These are phyloP conservation scores for Sugiyamaella neomexicana DNA, from an alignment of 1,139 yeast species.

Conservation along the genomic window DNA sequence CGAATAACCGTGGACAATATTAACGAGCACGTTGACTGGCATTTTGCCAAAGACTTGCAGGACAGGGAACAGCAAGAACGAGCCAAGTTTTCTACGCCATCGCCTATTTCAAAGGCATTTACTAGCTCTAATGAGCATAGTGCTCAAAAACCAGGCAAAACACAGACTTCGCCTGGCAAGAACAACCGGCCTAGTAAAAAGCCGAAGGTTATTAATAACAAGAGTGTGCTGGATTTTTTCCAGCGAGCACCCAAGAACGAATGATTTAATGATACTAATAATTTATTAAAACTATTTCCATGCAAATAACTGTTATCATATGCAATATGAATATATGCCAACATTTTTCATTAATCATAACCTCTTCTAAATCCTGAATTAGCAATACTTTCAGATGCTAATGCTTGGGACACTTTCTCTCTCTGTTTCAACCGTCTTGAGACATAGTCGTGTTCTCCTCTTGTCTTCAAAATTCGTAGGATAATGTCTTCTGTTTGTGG, in stretches of 20 bases:
- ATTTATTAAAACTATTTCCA: neutral
- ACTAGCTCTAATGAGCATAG: neutral
- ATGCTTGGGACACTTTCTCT: slow-evolving; percentile 59
- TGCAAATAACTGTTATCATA: slow-evolving; percentile 10
- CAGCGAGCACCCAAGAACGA: slow-evolving; percentile 12
- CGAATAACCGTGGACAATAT: slow-evolving; percentile 24
- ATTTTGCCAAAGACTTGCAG: slow-evolving; percentile 48
- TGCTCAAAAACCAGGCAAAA: neutral
- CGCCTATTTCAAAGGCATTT: neutral
- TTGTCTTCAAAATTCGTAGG: slow-evolving; percentile 53
- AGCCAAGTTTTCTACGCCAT: neutral
- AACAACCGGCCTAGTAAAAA: slow-evolving; percentile 15
- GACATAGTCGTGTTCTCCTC: slow-evolving; percentile 50
- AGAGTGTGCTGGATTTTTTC: slow-evolving; percentile 27
- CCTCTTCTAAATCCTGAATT: slow-evolving; percentile 20
- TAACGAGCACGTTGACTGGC: slow-evolving; percentile 45
- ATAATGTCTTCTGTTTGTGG: slow-evolving; percentile 70
- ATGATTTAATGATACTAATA: slow-evolving; percentile 2
- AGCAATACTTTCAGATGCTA: slow-evolving; percentile 57
- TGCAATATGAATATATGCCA: neutral
- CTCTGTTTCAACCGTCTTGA: slow-evolving; percentile 60
- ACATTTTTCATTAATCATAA: slow-evolving; percentile 17
- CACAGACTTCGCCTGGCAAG: neutral
- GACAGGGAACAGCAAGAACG: slow-evolving; percentile 35
- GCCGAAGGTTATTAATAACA: slow-evolving; percentile 22